These are phyloP conservation scores for Diaporthe citrichinensis DNA, from an alignment of 2,329 filamentous ascomycete genomes.

Conservation along the genomic window DNA sequence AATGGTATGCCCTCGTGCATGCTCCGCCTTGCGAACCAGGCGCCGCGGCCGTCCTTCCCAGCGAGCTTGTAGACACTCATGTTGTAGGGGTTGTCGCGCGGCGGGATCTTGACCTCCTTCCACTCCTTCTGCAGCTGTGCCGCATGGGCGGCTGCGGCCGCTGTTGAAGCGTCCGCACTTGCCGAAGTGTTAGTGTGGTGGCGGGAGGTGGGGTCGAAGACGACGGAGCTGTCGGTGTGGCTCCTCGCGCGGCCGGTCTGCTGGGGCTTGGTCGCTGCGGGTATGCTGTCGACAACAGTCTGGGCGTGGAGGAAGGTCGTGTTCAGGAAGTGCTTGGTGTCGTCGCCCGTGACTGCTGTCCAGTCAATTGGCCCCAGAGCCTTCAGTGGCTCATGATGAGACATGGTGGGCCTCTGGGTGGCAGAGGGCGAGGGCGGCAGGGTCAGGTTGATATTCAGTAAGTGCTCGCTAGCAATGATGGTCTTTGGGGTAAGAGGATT, in stretches of 20 bases:
- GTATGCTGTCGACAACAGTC: slow-evolving; percentile 82
- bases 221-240: slow-evolving; percentile 68
- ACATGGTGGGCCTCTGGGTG: slow-evolving; percentile 56
- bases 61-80: slow-evolving; percentile 85
- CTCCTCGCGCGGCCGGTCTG: slow-evolving; percentile 65
- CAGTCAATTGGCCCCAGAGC: slow-evolving; percentile 70
- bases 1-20: slow-evolving; percentile 85
- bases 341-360: slow-evolving; percentile 58
- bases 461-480: slow-evolving; percentile 2
- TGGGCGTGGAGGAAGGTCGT: slow-evolving; percentile 77
- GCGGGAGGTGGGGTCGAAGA: slow-evolving; percentile 64
- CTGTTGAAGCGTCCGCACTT: slow-evolving; percentile 41
- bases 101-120: slow-evolving; percentile 84
- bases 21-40: slow-evolving; percentile 91
- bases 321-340: slow-evolving; percentile 67
- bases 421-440: background rate
- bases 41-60: slow-evolving; percentile 84
- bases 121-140: slow-evolving; percentile 81
- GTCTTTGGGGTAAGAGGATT: background rate
- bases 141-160: slow-evolving; percentile 56
- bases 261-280: slow-evolving; percentile 61
- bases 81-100: slow-evolving; percentile 80
- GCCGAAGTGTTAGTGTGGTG: slow-evolving; percentile 46
- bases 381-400: slow-evolving; percentile 72
- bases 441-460: background rate